Percentiles rank a stretch among this genome's conserved stretches.
Conservation (phyloP, 2,329 filamentous ascomycete genomes). For the Cercospora citrullina region DNA sequence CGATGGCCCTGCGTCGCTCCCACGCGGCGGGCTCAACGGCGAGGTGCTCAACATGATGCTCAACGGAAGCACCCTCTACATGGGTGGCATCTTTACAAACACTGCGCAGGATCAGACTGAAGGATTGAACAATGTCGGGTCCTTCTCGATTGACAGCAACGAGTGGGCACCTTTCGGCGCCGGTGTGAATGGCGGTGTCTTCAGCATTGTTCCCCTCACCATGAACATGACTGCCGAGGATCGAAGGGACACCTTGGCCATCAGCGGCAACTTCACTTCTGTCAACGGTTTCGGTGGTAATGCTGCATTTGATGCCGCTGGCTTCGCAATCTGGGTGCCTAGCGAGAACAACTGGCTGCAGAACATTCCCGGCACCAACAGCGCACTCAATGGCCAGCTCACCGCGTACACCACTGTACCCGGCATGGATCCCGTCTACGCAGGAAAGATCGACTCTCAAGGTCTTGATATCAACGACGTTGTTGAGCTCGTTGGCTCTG, state of each 20-base stretch:
- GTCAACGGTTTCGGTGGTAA: slow-evolving; percentile 69
- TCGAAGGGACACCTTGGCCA: slow-evolving; percentile 71
- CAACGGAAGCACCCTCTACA: slow-evolving; percentile 67
- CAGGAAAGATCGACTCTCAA: slow-evolving; percentile 78
- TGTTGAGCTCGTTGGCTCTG: slow-evolving; percentile 60
- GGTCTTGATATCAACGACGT: slow-evolving; percentile 72
- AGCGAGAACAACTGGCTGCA: slow-evolving; percentile 84
- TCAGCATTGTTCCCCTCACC: slow-evolving; percentile 70
- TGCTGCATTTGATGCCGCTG: slow-evolving; percentile 61
- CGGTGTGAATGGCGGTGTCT: slow-evolving; percentile 79
- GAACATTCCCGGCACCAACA: slow-evolving; percentile 65
- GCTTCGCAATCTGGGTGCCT: slow-evolving; percentile 90
- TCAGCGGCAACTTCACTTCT: slow-evolving; percentile 77
- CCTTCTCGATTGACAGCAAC: slow-evolving; percentile 68
- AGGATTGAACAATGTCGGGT: slow-evolving; percentile 73
- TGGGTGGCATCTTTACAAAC: slow-evolving; percentile 81
- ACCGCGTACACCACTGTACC: slow-evolving; percentile 68
- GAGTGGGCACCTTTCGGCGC: slow-evolving; percentile 78
- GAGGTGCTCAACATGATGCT: slow-evolving; percentile 71
- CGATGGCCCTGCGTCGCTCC: slow-evolving; percentile 61
- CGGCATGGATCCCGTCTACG: slow-evolving; percentile 65
- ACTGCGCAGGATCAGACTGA: slow-evolving; percentile 61
- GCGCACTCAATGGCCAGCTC: slow-evolving; percentile 70
- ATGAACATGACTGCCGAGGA: slow-evolving; percentile 72
- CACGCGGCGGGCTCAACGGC: slow-evolving; percentile 75